Evolutionary conservation across 805 yeast species (phyloP), one percentile per base, ranked within the genome.

Genomic region (Metschnikowia kunwiensis): DNA sequence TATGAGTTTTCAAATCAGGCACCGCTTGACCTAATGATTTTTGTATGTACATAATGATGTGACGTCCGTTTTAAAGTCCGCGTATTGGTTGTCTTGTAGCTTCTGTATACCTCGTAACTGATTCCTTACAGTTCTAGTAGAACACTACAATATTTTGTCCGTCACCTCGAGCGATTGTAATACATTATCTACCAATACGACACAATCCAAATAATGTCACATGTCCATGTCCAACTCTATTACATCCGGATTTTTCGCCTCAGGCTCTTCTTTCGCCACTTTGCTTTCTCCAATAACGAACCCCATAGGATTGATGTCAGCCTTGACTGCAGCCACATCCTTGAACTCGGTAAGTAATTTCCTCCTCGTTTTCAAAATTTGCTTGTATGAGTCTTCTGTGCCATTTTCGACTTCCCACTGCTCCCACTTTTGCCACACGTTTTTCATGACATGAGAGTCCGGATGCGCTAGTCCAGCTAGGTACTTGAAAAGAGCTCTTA

Each of bases 321-420:
- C 26, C 31, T 44, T 47, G 31, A 27, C 22, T 9, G 38, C 44
- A 1, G 38, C 32, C 12, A 38, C 22, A 7, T 27, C 46, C 11
- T 54, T 50, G 12, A 42, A 41, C 10, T 57, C 54, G 5, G 54
- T 46, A 33, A 21, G 44, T 18, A 67, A 57, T 11, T 60, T 52
- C 44, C 86, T 68, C 53, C 79, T 82, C 43, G 66, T 63, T 30
- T 80, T 61, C 16, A 86, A 55, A 89, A 88, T 81, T 14, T 79
- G 82, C 49, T 83, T 86, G 56, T 75, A 87, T 0, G 83, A 75
- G 3, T 68, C 70, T 50, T 84, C 93, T 40, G 73, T 63, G 4
- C 97, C 97, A 55, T 75, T 47, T 10, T 73, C 67, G 22, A 84
- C 55, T 54, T 89, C 97, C 55, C 88, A 86, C 8, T 64, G 54